Percentiles rank a stretch among this genome's conserved stretches.
These are phyloP conservation scores for Amphicarpaea edgeworthii DNA, from an alignment of 306 rosid species.

Conservation along the genomic window DNA sequence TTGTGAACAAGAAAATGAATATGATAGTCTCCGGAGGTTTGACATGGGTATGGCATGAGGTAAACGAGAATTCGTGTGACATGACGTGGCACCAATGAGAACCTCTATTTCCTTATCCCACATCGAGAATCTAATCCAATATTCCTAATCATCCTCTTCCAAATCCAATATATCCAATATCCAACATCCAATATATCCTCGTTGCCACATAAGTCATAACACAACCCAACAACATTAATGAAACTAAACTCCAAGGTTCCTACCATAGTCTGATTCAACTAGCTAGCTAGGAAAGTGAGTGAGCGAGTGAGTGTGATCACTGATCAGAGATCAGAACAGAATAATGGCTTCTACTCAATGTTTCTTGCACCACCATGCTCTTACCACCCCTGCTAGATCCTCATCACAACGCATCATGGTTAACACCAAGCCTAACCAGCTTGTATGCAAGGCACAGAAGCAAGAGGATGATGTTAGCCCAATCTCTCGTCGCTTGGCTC, in stretches of 20 bases:
- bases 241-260: background rate
- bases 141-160: conserved; percentile 44
- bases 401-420: conserved; percentile 64
- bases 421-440: conserved; percentile 55
- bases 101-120: conserved; percentile 67
- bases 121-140: conserved; percentile 67
- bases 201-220: conserved; percentile 47
- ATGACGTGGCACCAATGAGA: conserved; percentile 71
- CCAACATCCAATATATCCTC: conserved; percentile 55
- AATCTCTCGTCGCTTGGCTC: conserved; percentile 88
- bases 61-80: conserved; percentile 8
- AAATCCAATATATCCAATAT: conserved; percentile 53
- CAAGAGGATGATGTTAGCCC: conserved; percentile 55
- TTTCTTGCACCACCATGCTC: conserved; percentile 83
- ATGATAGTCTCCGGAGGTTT: background rate
- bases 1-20: background rate
- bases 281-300: background rate
- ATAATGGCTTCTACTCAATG: conserved; percentile 93
- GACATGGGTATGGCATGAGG: background rate
- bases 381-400: conserved; percentile 60
- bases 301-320: conserved; percentile 11
- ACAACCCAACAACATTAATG: conserved; percentile 13
- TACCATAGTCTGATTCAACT: background rate
- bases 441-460: conserved; percentile 84
- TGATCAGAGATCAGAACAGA: background rate